Evolutionary conservation across 2,329 filamentous ascomycete genomes (phyloP), one percentile per base, ranked within the genome.

Genomic region (Sclerotinia nivalis): DNA sequence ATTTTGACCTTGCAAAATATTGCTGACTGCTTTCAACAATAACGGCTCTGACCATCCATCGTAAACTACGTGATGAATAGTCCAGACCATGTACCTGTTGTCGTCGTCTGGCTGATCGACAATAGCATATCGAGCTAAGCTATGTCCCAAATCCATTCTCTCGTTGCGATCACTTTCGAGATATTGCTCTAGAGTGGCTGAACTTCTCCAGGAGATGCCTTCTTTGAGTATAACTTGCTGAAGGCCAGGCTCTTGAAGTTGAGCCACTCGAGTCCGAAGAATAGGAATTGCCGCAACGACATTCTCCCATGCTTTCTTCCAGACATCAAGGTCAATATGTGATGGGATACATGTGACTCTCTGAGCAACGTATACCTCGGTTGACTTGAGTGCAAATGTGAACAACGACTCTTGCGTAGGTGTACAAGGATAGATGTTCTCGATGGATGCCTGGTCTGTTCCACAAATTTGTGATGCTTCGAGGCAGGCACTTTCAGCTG

Each of bases 21-120:
- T 71, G 18, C 73, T 73, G 37, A 80, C 52, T 34, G 73, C 56
- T 75, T 72, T 43, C 75, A 80, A 65, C 6, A 81, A 72, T 37
- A 79, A 47, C 4, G 78, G 75, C 69, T 77, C 73, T 0, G 82
- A 83, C 85, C 85, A 87, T 34, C 86, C 86, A 66, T 88, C 86
- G 70, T 88, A 88, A 0, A 87, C 75, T 6, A 82, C 84, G 72
- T 88, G 86, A 72, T 88, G 86, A 78, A 86, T 83, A 1, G 84
- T 85, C 71, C 85, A 77, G n/a, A 87, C 82, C 71, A 87, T 85
- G 72, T 81, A 78, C 40, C 56, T 79, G 54, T 73, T 72, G 22
- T 78, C 72, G 37, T 68, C 69, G 6, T 56, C 66, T 59, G 58
- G 50, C 34, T 72, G 54, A 25, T 65, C 62, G 37, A 77, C 34